Evolutionary conservation across 2,329 filamentous ascomycete genomes (phyloP), one percentile per base, ranked within the genome.

Genomic region (Neopestalotiopsis sp.): DNA sequence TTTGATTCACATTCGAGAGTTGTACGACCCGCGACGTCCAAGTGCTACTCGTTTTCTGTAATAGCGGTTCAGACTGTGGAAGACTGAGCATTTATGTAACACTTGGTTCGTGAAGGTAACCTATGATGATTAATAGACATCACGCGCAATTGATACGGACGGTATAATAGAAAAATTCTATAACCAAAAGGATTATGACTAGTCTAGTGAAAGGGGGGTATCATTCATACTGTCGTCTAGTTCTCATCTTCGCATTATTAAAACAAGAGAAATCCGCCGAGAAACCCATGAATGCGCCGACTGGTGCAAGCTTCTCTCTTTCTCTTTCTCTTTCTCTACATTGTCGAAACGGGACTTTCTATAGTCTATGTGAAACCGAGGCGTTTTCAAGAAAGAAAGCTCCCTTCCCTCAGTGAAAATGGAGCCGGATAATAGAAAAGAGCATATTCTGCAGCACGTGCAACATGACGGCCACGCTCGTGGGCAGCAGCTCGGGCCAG

Each of bases 371-470:
- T 28, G 24, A 28, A 28, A 28, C 24, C 24, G 24, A 28, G 24
- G 24, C 24, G 3, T 2, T 28, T 28, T 28, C 1, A 28, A 28
- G 24, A 28, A 28, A 28, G 24, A 28, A 28, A 28, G 24, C 24
- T 28, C 24, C 2, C 24, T 3, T 28, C 3, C 24, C 62, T 45
- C 32, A 64, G 76, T 66, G 82, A 73, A 92, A 92, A 71, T 88
- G 86, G 75, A 92, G 79, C 71, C 90, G 85, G 45, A 91, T 87
- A 74, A 92, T 92, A 61, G 88, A 90, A 80, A 92, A 92, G 68
- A 92, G 79, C 90, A 92, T 92, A 77, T 92, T 92, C 80, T 92
- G 90, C 79, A 92, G 76, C 65, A 92, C 90, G 74, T 92, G 90
- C 76, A 92, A 81, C 81, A 89, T 89, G 28, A 91, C 90, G 28